phyloP scores from a whole-genome alignment of 495 filamentous ascomycete species.

The Penicillium crystallinum region DNA sequence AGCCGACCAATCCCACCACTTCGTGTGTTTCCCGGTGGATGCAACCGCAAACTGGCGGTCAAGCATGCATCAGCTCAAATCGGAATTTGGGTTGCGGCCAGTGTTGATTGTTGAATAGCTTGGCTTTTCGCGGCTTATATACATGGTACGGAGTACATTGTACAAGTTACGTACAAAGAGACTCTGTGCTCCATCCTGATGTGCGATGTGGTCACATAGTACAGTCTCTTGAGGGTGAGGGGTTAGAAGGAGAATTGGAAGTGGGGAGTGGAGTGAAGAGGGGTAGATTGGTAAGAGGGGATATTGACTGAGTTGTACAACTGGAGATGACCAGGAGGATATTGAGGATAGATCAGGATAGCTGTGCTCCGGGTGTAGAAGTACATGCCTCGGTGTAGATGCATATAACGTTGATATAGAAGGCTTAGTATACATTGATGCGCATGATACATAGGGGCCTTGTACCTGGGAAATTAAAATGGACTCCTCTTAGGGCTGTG shows the following conservation, averaged over 20 bases:
- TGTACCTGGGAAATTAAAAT: conserved; percentile 2
- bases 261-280: background rate
- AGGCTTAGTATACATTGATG: background rate
- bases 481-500: background rate
- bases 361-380: background rate
- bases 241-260: background rate
- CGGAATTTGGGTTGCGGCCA: background rate
- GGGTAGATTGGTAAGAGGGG: background rate
- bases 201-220: no score
- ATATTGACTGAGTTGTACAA: background rate
- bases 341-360: background rate
- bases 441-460: background rate
- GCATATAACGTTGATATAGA: conserved; percentile 1
- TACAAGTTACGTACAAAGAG: no score
- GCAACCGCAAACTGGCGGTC: conserved; percentile 7
- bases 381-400: background rate
- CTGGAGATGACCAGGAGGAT: background rate
- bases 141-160: no score
- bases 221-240: background rate
- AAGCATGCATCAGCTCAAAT: conserved; percentile 1
- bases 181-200: no score
- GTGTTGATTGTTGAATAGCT: background rate
- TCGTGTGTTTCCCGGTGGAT: background rate
- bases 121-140: background rate
- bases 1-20: background rate